phyloP scores from a whole-genome alignment of 164 flowering plant species.

The Chimonanthus praecox region DNA sequence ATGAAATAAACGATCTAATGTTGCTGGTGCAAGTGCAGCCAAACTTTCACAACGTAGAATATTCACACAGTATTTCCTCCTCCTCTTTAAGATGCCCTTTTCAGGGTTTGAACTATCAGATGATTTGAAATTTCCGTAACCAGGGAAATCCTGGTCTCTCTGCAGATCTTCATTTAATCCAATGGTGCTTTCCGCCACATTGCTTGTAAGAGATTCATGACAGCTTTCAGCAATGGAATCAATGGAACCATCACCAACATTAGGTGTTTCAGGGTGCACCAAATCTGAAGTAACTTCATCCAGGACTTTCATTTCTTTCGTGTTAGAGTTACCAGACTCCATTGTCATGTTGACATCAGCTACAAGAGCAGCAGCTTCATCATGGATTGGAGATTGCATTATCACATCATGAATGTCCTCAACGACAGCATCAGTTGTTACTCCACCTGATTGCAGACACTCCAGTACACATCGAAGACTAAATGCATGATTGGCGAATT shows the following conservation, averaged over 20 bases:
- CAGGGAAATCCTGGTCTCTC: constrained; percentile 22
- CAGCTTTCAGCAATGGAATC: constrained; percentile 24
- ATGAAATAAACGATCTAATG: constrained; percentile 72
- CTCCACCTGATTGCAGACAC: constrained; percentile 87
- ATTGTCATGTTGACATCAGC: constrained; percentile 22
- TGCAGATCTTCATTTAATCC: constrained; percentile 22
- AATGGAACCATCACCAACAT: constrained; percentile 20
- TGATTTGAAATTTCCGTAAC: constrained; percentile 30
- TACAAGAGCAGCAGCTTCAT: constrained; percentile 26
- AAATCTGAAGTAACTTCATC: constrained; percentile 18
- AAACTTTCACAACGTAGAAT: constrained; percentile 98
- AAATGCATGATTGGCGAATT: constrained; percentile 96
- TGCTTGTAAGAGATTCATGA: constrained; percentile 19
- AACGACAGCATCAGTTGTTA: constrained; percentile 28
- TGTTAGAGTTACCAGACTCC: constrained; percentile 14
- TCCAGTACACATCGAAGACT: constrained; percentile 83
- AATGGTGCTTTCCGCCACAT: constrained; percentile 20
- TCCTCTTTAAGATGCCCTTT: constrained; percentile 34
- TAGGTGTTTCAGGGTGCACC: constrained; percentile 11
- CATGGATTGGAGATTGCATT: constrained; percentile 19
- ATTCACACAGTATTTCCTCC: constrained; percentile 71
- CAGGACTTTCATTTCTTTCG: constrained; percentile 16
- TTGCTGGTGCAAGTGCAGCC: constrained; percentile 78
- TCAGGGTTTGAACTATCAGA: constrained; percentile 32
- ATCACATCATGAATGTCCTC: constrained; percentile 30